phyloP scores from a whole-genome alignment of 345 rosid genomes.

The Ricinus communis region DNA sequence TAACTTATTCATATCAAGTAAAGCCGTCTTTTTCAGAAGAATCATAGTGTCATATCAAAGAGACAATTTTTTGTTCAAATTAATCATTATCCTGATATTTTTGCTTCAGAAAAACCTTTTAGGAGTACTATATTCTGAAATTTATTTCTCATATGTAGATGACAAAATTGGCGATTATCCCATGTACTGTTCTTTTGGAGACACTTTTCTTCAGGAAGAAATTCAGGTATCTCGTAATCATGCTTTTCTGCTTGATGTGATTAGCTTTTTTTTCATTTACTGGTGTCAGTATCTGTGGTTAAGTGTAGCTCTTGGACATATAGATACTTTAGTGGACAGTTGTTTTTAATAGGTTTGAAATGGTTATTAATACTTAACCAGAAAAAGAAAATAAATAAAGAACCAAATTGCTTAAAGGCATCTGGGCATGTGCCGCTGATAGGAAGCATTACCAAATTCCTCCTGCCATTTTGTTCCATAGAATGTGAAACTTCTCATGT shows the following conservation, averaged over 20 bases:
- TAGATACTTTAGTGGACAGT: conserved; percentile 7
- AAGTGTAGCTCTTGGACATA: not conserved
- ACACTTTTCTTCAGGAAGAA: conserved; percentile 92
- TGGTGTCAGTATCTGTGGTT: not conserved
- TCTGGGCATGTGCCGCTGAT: not conserved
- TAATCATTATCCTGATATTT: not conserved
- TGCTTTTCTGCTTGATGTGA: conserved; percentile 6
- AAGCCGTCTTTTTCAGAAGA: not conserved
- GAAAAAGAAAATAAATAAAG: conserved; percentile 6
- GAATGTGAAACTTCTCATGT: not conserved
- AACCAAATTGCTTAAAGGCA: not conserved
- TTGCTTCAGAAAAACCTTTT: not conserved
- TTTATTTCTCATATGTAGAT: conserved; percentile 45
- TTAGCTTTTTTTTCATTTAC: not conserved
- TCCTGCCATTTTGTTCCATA: not conserved
- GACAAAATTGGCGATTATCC: conserved; percentile 99
- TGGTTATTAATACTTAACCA: not conserved
- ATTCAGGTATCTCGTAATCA: conserved; percentile 66
- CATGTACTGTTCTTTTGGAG: conserved; percentile 98
- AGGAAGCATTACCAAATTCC: not conserved
- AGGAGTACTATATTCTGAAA: conserved; percentile 19
- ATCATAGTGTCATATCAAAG: not conserved
- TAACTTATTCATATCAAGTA: not conserved
- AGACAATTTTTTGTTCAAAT: not conserved
- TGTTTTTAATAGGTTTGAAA: not conserved